Percentiles rank a stretch among this genome's conserved stretches.
Evolutionary conservation across 352 stramenopile genomes (phyloP).

Genomic region (Pythium volutum): DNA sequence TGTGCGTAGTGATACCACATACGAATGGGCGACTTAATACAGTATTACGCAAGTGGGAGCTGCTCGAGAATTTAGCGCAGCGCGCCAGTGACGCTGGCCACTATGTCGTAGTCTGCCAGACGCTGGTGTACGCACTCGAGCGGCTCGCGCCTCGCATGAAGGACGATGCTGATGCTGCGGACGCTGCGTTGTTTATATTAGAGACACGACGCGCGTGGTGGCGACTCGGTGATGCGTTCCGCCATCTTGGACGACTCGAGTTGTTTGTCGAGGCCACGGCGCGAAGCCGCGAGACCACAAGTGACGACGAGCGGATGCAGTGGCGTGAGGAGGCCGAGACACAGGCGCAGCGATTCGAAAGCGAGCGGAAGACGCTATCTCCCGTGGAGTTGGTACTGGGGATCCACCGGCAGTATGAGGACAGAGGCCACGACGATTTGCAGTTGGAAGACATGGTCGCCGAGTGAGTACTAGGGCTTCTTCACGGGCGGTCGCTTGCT

Average conservation of each 20-base stretch:
- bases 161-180: background rate
- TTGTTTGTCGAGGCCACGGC: slow-evolving; percentile 42
- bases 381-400: slow-evolving; percentile 28
- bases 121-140: slow-evolving; percentile 49
- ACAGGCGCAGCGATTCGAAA: slow-evolving; percentile 28
- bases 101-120: slow-evolving; percentile 46
- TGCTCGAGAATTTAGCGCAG: slow-evolving; percentile 47
- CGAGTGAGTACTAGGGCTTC: slow-evolving; percentile 2
- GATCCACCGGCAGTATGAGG: slow-evolving; percentile 22
- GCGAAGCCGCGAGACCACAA: slow-evolving; percentile 21
- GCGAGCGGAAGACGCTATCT: slow-evolving; percentile 24
- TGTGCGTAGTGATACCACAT: too few relatives aligned
- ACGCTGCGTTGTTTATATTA: background rate
- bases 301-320: background rate
- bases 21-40: background rate
- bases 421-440: background rate
- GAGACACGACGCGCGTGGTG: slow-evolving; percentile 40
- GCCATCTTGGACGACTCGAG: slow-evolving; percentile 51
- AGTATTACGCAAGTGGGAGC: slow-evolving; percentile 38
- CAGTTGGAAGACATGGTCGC: slow-evolving; percentile 5
- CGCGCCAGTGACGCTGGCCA: slow-evolving; percentile 44
- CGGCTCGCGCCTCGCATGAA: slow-evolving; percentile 2
- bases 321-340: slow-evolving; percentile 24
- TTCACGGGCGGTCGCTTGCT: background rate
- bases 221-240: slow-evolving; percentile 57